Conservation (phyloP, 1,284 basidiomycete genomes). For the Rhodotorula sp. region DNA sequence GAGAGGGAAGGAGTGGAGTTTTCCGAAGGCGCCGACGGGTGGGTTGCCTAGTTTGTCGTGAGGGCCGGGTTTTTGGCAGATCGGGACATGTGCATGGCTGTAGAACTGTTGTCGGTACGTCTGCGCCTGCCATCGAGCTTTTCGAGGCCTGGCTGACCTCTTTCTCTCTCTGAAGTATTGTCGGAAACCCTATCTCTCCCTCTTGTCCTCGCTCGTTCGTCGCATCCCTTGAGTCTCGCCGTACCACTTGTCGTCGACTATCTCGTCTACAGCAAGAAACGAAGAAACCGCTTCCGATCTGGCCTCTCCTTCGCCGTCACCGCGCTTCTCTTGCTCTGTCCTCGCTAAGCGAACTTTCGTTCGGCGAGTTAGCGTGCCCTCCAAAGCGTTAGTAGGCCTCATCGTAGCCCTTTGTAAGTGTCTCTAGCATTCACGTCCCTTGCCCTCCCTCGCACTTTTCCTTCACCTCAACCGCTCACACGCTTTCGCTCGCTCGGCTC, state of each 20-base stretch:
- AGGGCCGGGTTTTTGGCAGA: neutral
- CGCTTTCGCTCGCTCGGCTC: neutral
- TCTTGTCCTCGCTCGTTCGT: neutral
- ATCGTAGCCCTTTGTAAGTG: neutral
- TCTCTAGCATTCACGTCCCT: neutral
- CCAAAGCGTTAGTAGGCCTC: too few relatives aligned
- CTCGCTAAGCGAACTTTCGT: too few relatives aligned
- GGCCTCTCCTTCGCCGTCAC: too few relatives aligned
- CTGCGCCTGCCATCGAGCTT: neutral
- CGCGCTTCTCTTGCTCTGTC: too few relatives aligned
- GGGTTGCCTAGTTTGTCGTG: neutral
- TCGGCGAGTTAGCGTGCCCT: neutral
- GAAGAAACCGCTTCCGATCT: neutral
- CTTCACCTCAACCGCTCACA: neutral
- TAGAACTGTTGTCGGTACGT: neutral
- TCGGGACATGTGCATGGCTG: neutral
- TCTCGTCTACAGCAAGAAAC: neutral
- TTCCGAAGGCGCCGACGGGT: conserved; percentile 33
- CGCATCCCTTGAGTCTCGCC: too few relatives aligned
- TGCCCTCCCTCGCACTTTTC: neutral
- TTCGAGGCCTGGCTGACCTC: neutral
- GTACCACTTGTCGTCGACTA: neutral
- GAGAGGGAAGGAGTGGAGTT: conserved; percentile 11
- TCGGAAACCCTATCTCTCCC: neutral
- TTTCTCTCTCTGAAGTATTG: neutral